phyloP scores from a whole-genome alignment of 495 filamentous ascomycete species.

The Annulohypoxylon stygium region DNA sequence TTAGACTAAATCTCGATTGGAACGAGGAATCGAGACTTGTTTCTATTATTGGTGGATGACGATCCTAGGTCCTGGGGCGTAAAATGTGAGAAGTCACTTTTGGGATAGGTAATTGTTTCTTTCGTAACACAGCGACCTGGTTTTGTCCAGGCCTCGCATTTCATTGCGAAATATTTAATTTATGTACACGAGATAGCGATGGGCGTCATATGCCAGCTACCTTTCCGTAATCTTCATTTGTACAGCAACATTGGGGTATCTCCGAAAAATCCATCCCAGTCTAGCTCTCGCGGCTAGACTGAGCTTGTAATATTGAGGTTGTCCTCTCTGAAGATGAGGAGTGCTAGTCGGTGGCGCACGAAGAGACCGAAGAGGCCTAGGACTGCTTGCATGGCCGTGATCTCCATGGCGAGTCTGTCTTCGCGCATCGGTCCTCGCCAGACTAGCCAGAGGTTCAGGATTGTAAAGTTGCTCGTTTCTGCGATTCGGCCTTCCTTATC shows the following conservation, averaged over 20 bases:
- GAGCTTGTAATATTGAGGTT: constrained; percentile 67
- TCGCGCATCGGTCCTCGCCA: constrained; percentile 95
- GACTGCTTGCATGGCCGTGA: constrained; percentile 78
- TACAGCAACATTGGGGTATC: constrained; percentile 44
- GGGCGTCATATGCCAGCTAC: constrained; percentile 4
- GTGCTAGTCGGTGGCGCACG: constrained; percentile 83
- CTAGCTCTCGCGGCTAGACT: constrained; percentile 34
- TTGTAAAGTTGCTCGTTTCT: constrained; percentile 90
- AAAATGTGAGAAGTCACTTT: neutral
- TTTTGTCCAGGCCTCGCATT: constrained; percentile 8
- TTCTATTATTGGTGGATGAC: neutral
- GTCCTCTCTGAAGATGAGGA: constrained; percentile 87
- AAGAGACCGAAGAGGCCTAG: constrained; percentile 86
- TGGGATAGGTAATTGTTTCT: neutral
- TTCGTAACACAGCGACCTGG: constrained; percentile 27
- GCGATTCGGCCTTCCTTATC: constrained; percentile 77
- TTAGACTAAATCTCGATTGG: neutral
- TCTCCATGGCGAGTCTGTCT: constrained; percentile 80
- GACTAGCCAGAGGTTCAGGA: constrained; percentile 95
- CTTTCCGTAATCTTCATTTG: constrained; percentile 33
- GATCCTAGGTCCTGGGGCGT: neutral
- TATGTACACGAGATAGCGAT: constrained; percentile 21
- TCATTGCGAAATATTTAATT: constrained; percentile 10
- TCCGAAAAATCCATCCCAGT: constrained; percentile 10
- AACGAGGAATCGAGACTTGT: neutral